Percentiles rank a stretch among this genome's conserved stretches.
Conservation (phyloP, 805 yeast species). For the Clavispora carvajalis region DNA sequence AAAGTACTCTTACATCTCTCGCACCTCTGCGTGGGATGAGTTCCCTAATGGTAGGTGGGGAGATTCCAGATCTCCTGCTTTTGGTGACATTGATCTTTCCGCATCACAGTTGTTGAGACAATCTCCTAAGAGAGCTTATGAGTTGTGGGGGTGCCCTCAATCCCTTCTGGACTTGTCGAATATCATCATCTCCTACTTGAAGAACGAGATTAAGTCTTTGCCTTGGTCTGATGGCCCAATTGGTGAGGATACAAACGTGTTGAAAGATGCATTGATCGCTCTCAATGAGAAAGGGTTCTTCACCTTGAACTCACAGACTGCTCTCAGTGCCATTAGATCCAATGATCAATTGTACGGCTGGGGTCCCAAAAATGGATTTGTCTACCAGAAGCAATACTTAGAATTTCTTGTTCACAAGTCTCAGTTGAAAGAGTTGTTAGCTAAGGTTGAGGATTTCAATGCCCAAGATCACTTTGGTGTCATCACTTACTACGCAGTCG, state of each 20-base stretch:
- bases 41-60: slow-evolving; percentile 99
- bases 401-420: slow-evolving; percentile 74
- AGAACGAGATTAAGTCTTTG: slow-evolving; percentile 64
- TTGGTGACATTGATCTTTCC: slow-evolving; percentile 80
- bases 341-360: slow-evolving; percentile 75
- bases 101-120: slow-evolving; percentile 80
- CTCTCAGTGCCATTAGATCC: slow-evolving; percentile 74
- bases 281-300: slow-evolving; percentile 65
- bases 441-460: slow-evolving; percentile 44
- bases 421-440: slow-evolving; percentile 29
- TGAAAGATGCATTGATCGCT: slow-evolving; percentile 53
- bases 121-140: slow-evolving; percentile 70
- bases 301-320: slow-evolving; percentile 93
- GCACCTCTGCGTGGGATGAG: slow-evolving; percentile 96
- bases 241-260: slow-evolving; percentile 64
- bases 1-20: slow-evolving; percentile 79
- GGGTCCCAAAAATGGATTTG: slow-evolving; percentile 93
- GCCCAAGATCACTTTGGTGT: slow-evolving; percentile 29
- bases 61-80: slow-evolving; percentile 95
- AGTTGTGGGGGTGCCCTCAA: slow-evolving; percentile 84
- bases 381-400: slow-evolving; percentile 89
- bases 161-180: slow-evolving; percentile 52
- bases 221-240: slow-evolving; percentile 97
- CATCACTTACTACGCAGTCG: slow-evolving; percentile 75
- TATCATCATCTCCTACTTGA: slow-evolving; percentile 63